Conservation (phyloP, 257 asterid genomes). For the Solanum phureja region DNA sequence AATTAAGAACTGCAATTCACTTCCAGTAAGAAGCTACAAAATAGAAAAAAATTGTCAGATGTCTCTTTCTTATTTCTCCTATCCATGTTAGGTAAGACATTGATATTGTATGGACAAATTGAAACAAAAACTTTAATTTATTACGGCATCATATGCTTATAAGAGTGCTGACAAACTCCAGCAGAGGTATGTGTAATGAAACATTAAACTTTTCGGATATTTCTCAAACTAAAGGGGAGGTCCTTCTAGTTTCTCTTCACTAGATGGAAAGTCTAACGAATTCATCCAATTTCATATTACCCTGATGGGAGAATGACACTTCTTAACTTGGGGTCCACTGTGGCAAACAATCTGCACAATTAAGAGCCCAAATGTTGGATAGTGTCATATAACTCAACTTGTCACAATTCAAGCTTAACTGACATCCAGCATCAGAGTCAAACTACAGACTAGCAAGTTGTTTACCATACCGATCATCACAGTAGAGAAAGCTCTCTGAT, state of each 20-base stretch:
- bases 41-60: neutral
- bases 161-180: neutral
- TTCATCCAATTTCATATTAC: conserved; percentile 20
- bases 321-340: conserved; percentile 90
- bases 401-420: neutral
- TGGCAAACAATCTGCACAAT: conserved; percentile 82
- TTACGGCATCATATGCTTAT: neutral
- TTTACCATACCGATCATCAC: conserved; percentile 71
- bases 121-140: neutral
- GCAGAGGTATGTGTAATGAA: neutral
- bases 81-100: neutral
- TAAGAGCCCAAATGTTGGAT: conserved; percentile 8
- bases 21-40: neutral
- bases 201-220: neutral
- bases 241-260: neutral
- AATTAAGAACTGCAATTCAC: neutral
- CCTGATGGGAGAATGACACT: conserved; percentile 87
- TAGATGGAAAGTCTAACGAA: neutral
- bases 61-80: neutral
- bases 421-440: neutral
- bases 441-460: neutral
- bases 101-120: neutral
- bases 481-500: conserved; percentile 63
- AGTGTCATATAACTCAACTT: neutral
- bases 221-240: neutral